Evolutionary conservation across 23 red algal genomes (phyloP), one percentile per base, ranked within the genome.

Genomic region (Chondrus crispus): DNA sequence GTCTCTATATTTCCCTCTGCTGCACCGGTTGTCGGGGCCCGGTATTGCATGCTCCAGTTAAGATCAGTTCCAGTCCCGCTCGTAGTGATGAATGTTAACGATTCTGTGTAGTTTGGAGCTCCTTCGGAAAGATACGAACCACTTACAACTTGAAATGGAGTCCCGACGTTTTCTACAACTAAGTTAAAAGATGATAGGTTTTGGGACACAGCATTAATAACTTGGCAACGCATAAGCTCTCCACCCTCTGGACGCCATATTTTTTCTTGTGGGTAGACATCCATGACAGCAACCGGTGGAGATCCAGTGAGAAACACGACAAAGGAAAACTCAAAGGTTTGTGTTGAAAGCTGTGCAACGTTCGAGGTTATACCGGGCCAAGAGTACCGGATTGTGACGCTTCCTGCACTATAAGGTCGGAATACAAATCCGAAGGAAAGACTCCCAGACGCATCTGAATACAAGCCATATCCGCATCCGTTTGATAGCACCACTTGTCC

Each of bases 391-490:
- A 92, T 84, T 3, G 33, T 50, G 52, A 90, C 78, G 22, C 30
- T 38, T 73, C 89, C 89, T 28, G 48, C 76, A 4, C 89, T 55
- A 66, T 92, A 92, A 1, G 89, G 79, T 37, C 44, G 42, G 62
- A 84, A 92, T 36, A 72, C 55, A 60, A 92, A 46, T 2, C 89
- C 89, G 42, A 92, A 92, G 46, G 58, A 84, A 10, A 82, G 45
- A 32, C 44, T 70, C 29, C 66, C 79, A 41, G 79, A 92, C 2
- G 62, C 30, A 72, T 73, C 79, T 9, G 14, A 71, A 36, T 83
- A 92, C 16, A 92, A 92, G 26, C 89, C 89, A 73, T 84, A 92
- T n/a, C 89, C 89, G 53, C 89, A 92, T 51, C 75, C 89, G 0
- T 70, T 36, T 22, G 89, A 20, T 36, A 92, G 75, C 55, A 60